These are phyloP conservation scores for Magnaporthiopsis incrustans DNA, from an alignment of 2,329 filamentous ascomycete species.

Conservation along the genomic window DNA sequence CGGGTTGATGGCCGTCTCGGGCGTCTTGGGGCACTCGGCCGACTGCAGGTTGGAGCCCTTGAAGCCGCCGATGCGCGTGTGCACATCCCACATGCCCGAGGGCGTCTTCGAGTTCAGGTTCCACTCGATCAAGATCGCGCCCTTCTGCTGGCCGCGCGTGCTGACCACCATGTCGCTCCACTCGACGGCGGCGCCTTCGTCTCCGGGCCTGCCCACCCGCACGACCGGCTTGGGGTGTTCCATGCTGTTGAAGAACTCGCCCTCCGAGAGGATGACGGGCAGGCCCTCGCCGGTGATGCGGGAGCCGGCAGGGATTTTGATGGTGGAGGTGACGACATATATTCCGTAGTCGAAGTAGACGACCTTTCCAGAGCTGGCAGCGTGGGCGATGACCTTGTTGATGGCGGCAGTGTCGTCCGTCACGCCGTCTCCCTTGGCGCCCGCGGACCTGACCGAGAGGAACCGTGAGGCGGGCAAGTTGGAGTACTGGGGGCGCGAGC, in stretches of 20 bases:
- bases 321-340: conserved; percentile 51
- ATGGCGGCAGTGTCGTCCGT: conserved; percentile 69
- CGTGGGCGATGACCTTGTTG: conserved; percentile 52
- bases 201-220: conserved; percentile 50
- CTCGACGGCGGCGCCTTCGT: conserved; percentile 54
- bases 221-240: conserved; percentile 56
- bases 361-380: conserved; percentile 43
- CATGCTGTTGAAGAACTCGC: conserved; percentile 46
- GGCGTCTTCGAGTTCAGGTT: conserved; percentile 46
- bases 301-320: conserved; percentile 37
- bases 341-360: conserved; percentile 55
- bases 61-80: conserved; percentile 66
- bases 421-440: conserved; percentile 63
- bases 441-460: conserved; percentile 57
- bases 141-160: conserved; percentile 56
- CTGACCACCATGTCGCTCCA: conserved; percentile 65
- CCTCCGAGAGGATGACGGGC: conserved; percentile 44
- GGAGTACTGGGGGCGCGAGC: conserved; percentile 71
- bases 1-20: conserved; percentile 17
- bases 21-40: conserved; percentile 54
- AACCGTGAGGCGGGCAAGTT: conserved; percentile 50
- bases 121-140: conserved; percentile 65
- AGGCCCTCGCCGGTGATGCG: conserved; percentile 54
- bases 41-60: conserved; percentile 61
- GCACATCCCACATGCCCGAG: conserved; percentile 64